These are phyloP conservation scores for Noccaea caerulescens DNA, from an alignment of 345 rosid species.

Conservation along the genomic window DNA sequence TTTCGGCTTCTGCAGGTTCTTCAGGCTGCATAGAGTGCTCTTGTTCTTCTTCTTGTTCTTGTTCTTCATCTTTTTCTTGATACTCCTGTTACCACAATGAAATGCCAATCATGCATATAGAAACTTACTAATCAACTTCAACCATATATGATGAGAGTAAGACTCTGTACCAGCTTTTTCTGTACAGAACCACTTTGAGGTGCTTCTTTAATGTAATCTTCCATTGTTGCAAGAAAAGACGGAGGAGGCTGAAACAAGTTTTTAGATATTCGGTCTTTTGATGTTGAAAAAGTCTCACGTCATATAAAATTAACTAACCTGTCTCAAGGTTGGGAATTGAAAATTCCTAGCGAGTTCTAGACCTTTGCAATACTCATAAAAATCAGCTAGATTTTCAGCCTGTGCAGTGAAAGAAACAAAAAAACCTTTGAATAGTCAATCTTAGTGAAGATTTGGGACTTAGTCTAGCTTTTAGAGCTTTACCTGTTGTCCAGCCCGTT, in stretches of 20 bases:
- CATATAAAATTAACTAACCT: slow-evolving; percentile 32
- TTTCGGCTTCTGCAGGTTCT: slow-evolving; percentile 27
- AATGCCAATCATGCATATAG: not conserved
- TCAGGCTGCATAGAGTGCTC: slow-evolving; percentile 25
- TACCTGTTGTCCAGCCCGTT: slow-evolving; percentile 94
- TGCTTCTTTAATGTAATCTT: slow-evolving; percentile 88
- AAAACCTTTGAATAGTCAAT: slow-evolving; percentile 4
- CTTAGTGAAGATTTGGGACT: slow-evolving; percentile 7
- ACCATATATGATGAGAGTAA: not conserved
- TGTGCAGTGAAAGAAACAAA: slow-evolving; percentile 42
- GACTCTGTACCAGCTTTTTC: slow-evolving; percentile 74
- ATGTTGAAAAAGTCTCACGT: slow-evolving; percentile 6
- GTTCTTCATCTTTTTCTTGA: slow-evolving; percentile 36
- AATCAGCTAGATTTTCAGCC: slow-evolving; percentile 66
- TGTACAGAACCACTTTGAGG: slow-evolving; percentile 63
- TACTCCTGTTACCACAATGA: slow-evolving; percentile 34
- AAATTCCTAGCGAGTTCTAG: slow-evolving; percentile 45
- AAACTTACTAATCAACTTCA: not conserved
- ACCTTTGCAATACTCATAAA: slow-evolving; percentile 45
- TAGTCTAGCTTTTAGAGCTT: slow-evolving; percentile 23
- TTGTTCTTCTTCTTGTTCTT: slow-evolving; percentile 22
- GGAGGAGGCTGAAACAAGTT: slow-evolving; percentile 59
- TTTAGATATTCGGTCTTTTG: not conserved
- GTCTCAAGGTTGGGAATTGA: slow-evolving; percentile 47
- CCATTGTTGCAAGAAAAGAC: slow-evolving; percentile 95